These are phyloP conservation scores for Fraxinus sp. DNA, from an alignment of 305 asterid species.

Conservation along the genomic window DNA sequence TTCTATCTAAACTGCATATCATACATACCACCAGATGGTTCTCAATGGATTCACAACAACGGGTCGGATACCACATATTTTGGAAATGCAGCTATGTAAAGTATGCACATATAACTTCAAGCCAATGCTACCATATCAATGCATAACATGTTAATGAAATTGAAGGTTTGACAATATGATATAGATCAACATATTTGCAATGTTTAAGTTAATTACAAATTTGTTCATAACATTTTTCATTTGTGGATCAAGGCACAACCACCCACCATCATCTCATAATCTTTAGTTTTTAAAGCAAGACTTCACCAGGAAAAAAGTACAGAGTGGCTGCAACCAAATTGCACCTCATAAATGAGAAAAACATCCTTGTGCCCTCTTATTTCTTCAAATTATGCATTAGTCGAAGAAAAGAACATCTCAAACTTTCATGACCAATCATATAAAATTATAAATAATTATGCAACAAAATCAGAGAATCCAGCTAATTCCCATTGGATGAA, in stretches of 20 bases:
- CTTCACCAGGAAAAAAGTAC: background rate
- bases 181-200: background rate
- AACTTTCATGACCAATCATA: background rate
- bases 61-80: background rate
- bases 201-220: background rate
- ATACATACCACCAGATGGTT: background rate
- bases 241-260: slow-evolving; percentile 2
- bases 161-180: background rate
- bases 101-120: background rate
- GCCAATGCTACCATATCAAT: background rate
- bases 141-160: background rate
- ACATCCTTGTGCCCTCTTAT: background rate
- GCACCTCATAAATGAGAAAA: background rate
- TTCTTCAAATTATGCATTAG: background rate
- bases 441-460: slow-evolving; percentile 3
- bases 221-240: slow-evolving; percentile 1
- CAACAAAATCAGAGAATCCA: slow-evolving; percentile 12
- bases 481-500: background rate
- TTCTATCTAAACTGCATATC: background rate
- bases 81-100: background rate
- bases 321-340: background rate
- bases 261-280: background rate
- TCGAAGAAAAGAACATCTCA: background rate
- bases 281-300: background rate
- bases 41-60: background rate